phyloP scores from a whole-genome alignment of 768 basidiomycete species.

The Brasilioporus rufonigricans region DNA sequence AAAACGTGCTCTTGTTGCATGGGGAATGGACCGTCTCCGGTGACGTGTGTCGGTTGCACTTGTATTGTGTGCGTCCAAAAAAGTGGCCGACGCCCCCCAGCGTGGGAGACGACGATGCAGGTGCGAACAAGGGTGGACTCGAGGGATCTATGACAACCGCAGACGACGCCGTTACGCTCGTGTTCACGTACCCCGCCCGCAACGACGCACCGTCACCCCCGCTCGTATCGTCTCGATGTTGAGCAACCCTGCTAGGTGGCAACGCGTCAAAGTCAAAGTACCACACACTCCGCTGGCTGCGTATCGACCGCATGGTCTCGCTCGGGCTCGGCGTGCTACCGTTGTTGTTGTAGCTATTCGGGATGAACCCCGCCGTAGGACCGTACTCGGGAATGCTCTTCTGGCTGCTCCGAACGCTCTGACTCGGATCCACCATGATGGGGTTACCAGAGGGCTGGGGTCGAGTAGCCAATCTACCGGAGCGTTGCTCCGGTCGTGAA shows the following conservation, averaged over 20 bases:
- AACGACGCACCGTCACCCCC: too few relatives aligned
- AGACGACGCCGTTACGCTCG: too few relatives aligned
- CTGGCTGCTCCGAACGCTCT: background rate
- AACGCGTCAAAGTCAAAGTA: slow-evolving; percentile 31
- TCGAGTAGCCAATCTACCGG: background rate
- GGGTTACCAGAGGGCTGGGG: background rate
- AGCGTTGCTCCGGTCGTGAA: slow-evolving; percentile 6
- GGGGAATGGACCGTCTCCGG: background rate
- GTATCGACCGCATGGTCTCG: slow-evolving; percentile 9
- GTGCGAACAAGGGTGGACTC: background rate
- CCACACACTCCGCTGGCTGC: slow-evolving; percentile 15
- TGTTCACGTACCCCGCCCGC: too few relatives aligned
- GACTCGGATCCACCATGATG: background rate
- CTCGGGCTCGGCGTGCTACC: slow-evolving; percentile 9
- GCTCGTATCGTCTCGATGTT: too few relatives aligned
- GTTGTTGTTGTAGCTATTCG: slow-evolving; percentile 7
- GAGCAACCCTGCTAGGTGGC: slow-evolving; percentile 6
- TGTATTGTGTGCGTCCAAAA: slow-evolving; percentile 28
- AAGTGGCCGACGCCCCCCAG: slow-evolving; percentile 4
- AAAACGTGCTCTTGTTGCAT: background rate
- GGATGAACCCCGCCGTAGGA: slow-evolving; percentile 32
- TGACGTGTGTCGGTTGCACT: slow-evolving; percentile 23
- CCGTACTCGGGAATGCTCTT: slow-evolving; percentile 14
- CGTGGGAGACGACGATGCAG: background rate
- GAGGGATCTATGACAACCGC: background rate